phyloP scores from a whole-genome alignment of 805 yeast species.

The Wickerhamomyces sydowiorum region DNA sequence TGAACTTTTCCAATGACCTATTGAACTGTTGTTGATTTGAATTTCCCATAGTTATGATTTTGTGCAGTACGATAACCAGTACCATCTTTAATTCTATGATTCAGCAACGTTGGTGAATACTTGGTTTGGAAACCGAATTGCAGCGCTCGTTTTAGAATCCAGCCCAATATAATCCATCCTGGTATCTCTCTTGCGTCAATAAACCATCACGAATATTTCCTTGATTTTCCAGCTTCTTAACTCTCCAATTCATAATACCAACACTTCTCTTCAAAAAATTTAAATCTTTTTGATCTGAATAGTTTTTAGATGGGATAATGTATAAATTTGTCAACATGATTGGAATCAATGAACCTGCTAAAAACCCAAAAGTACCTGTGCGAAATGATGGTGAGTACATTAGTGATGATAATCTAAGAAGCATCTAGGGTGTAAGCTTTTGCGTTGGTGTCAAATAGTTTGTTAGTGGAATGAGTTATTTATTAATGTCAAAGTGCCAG shows the following conservation, averaged over 20 bases:
- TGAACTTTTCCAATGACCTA: no score
- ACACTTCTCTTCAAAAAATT: constrained; percentile 16
- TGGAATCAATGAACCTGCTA: constrained; percentile 19
- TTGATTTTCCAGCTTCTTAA: constrained; percentile 9
- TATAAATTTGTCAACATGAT: constrained; percentile 16
- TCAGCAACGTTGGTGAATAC: no score
- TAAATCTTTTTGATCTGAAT: constrained; percentile 15
- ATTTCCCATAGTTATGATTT: no score
- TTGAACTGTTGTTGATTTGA: no score
- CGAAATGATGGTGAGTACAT: constrained; percentile 9
- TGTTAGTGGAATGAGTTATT: no score
- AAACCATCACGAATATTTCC: neutral
- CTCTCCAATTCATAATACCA: constrained; percentile 16
- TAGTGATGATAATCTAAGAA: neutral
- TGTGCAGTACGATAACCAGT: no score
- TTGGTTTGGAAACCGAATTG: no score
- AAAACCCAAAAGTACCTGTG: constrained; percentile 19
- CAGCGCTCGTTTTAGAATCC: constrained; percentile 18
- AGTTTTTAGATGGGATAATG: constrained; percentile 12
- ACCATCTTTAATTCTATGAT: no score
- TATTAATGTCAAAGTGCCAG: no score
- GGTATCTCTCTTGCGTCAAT: constrained; percentile 14
- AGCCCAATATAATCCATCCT: constrained; percentile 26
- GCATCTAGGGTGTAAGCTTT: constrained; percentile 2
- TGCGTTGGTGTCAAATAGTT: no score